Evolutionary conservation across 2,329 filamentous ascomycete genomes (phyloP).

Genomic region (Pseudogymnoascus sp.): DNA sequence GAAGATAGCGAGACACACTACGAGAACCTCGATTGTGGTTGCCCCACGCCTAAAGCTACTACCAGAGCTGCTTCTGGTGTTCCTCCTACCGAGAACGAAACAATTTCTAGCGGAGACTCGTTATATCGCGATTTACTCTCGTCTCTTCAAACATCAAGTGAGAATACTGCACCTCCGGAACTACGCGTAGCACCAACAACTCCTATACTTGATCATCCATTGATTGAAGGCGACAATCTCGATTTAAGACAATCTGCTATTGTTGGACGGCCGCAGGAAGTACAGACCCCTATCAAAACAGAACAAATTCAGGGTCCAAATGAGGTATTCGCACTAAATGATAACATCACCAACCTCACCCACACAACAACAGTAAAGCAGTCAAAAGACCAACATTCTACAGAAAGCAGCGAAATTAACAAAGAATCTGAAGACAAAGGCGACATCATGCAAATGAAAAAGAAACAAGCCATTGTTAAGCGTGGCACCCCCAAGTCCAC

Average conservation of each 20-base stretch:
- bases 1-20: background rate
- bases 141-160: background rate
- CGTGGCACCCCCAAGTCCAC: background rate
- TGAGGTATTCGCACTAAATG: background rate
- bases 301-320: background rate
- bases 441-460: background rate
- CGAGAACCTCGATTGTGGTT: background rate
- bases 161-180: background rate
- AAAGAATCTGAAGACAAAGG: background rate
- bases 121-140: background rate
- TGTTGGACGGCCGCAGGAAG: background rate
- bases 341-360: background rate
- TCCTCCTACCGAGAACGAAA: background rate
- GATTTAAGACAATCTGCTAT: background rate
- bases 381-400: background rate
- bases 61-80: background rate
- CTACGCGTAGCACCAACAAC: background rate
- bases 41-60: background rate
- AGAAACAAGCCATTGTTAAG: background rate
- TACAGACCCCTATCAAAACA: conserved; percentile 2
- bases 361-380: background rate
- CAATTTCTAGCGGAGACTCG: background rate
- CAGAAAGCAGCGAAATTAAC: background rate
- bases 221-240: background rate
- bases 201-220: background rate